Evolutionary conservation across 129 eudicot species (phyloP).

Genomic region (Pittosporum tobira): DNA sequence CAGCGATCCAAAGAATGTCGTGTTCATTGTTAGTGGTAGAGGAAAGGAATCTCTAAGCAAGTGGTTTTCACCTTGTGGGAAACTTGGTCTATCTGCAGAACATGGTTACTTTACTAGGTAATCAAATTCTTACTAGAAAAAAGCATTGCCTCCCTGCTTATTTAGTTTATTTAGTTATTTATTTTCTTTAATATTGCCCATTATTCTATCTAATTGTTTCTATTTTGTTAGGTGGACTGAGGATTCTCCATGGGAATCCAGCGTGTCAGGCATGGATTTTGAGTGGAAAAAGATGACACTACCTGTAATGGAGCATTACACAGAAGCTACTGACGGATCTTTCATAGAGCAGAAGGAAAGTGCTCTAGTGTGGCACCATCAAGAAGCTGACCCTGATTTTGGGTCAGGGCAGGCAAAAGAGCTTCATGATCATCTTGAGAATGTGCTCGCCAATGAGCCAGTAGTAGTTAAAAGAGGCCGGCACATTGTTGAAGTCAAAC

Average conservation of each 20-base stretch:
- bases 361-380: constrained; percentile 95
- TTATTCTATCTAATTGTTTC: not conserved
- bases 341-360: constrained; percentile 80
- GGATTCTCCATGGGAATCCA: constrained; percentile 59
- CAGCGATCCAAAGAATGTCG: constrained; percentile 67
- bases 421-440: constrained; percentile 89
- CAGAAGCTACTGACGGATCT: constrained; percentile 87
- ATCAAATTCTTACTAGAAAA: not conserved
- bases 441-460: constrained; percentile 90
- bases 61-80: constrained; percentile 67
- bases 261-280: constrained; percentile 29
- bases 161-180: not conserved
- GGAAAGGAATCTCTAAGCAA: constrained; percentile 50
- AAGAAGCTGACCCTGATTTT: constrained; percentile 84
- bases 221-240: constrained; percentile 53
- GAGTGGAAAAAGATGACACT: constrained; percentile 73
- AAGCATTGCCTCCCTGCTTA: not conserved
- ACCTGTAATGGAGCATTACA: constrained; percentile 89
- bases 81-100: constrained; percentile 80
- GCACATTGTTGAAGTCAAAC: constrained; percentile 89
- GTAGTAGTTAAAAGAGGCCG: constrained; percentile 88
- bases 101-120: constrained; percentile 82
- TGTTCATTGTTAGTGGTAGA: constrained; percentile 90
- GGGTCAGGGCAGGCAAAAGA: constrained; percentile 86
- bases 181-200: not conserved